Percentiles rank a stretch among this genome's conserved stretches.
These are phyloP conservation scores for Nidularia pulvinata DNA, from an alignment of 768 basidiomycete species.

Conservation along the genomic window DNA sequence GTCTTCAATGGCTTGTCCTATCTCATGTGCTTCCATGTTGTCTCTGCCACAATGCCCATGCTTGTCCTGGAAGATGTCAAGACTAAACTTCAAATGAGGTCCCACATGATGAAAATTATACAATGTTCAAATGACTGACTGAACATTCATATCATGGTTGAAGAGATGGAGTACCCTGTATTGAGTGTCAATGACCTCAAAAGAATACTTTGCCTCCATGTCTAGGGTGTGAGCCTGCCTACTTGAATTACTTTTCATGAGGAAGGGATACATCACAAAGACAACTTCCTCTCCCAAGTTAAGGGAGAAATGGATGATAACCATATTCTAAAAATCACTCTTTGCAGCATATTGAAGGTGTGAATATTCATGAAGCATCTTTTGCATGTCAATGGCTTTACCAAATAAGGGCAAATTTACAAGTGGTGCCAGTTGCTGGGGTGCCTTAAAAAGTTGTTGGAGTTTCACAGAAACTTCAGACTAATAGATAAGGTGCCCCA, in stretches of 20 bases:
- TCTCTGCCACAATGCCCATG: slow-evolving; percentile 15
- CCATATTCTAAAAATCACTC: no score
- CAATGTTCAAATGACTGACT: slow-evolving; percentile 14
- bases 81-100: slow-evolving; percentile 2
- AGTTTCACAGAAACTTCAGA: neutral
- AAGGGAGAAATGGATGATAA: no score
- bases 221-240: no score
- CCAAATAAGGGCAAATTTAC: neutral
- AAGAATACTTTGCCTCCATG: neutral
- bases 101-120: slow-evolving; percentile 4
- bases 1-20: slow-evolving; percentile 7
- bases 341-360: no score
- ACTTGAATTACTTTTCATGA: no score
- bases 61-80: slow-evolving; percentile 9
- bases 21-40: slow-evolving; percentile 10
- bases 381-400: neutral
- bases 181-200: slow-evolving; percentile 7
- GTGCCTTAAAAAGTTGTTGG: neutral
- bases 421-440: neutral
- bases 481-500: neutral
- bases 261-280: no score
- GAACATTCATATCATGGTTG: slow-evolving; percentile 9
- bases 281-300: no score
- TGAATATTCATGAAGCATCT: no score
- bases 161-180: slow-evolving; percentile 4